Evolutionary conservation across 148 eudicot genomes (phyloP).

Genomic region (Fagopyrum esculentum): DNA sequence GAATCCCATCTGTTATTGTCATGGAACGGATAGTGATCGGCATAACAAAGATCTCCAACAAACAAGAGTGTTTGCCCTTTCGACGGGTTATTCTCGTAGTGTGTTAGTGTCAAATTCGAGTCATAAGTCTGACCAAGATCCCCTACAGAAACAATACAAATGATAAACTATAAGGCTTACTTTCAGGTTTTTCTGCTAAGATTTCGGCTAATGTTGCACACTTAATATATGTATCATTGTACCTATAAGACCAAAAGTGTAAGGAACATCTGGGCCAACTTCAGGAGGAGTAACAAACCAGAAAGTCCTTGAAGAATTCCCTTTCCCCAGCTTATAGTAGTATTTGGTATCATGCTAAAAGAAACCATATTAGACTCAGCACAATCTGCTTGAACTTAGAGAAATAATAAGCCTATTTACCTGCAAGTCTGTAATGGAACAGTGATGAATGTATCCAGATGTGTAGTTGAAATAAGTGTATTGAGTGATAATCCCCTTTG

Average conservation of each 20-base stretch:
- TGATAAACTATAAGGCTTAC: no score
- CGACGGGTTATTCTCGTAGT: slow-evolving; percentile 75
- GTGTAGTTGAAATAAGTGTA: slow-evolving; percentile 66
- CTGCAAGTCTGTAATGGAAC: slow-evolving; percentile 56
- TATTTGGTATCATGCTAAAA: slow-evolving; percentile 57
- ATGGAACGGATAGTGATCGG: slow-evolving; percentile 67
- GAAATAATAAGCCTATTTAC: slow-evolving; percentile 17
- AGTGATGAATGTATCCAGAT: slow-evolving; percentile 82
- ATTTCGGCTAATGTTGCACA: no score
- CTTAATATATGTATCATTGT: no score
- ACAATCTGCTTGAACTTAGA: no score
- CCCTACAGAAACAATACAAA: slow-evolving; percentile 22
- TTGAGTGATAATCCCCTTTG: slow-evolving; percentile 30
- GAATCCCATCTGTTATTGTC: slow-evolving; percentile 91
- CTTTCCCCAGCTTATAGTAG: slow-evolving; percentile 61
- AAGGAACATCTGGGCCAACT: slow-evolving; percentile 70
- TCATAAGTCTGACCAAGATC: slow-evolving; percentile 87
- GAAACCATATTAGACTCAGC: no score
- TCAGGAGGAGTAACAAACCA: slow-evolving; percentile 78
- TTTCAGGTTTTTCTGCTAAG: no score
- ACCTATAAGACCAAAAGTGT: slow-evolving; percentile 67
- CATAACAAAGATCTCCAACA: slow-evolving; percentile 84
- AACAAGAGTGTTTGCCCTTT: slow-evolving; percentile 45
- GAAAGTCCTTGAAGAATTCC: slow-evolving; percentile 45
- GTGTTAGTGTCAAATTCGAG: slow-evolving; percentile 66